These are phyloP conservation scores for Podosphaera fusca DNA, from an alignment of 2,329 filamentous ascomycete species.

Conservation along the genomic window DNA sequence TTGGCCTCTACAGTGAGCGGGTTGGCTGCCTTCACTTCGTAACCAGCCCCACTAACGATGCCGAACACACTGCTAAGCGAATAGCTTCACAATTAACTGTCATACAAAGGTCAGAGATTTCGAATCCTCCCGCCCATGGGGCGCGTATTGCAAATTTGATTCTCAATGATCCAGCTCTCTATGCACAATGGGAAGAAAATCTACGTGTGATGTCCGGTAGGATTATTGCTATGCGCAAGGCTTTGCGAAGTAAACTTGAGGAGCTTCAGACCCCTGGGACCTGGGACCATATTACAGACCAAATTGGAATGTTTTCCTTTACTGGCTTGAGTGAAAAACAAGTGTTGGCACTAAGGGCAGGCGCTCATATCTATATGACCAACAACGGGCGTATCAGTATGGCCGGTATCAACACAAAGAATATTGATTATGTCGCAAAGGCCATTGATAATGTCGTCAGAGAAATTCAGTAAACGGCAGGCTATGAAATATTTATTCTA, in stretches of 20 bases:
- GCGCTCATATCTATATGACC: conserved; percentile 71
- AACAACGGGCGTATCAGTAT: conserved; percentile 98
- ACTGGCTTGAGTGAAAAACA: conserved; percentile 56
- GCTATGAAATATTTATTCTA: background rate
- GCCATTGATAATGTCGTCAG: conserved; percentile 65
- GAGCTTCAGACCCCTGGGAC: conserved; percentile 64
- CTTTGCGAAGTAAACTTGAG: conserved; percentile 59
- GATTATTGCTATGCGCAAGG: conserved; percentile 76
- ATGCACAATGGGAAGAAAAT: conserved; percentile 75
- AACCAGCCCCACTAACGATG: conserved; percentile 45
- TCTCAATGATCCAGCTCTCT: conserved; percentile 62
- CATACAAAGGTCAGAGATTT: conserved; percentile 91
- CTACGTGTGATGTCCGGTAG: conserved; percentile 83
- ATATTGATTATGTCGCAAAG: conserved; percentile 81
- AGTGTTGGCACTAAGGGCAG: conserved; percentile 43
- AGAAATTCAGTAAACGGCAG: conserved; percentile 6
- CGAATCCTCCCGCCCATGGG: conserved; percentile 85
- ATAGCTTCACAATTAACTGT: conserved; percentile 79
- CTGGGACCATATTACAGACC: conserved; percentile 94
- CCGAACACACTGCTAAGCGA: conserved; percentile 31
- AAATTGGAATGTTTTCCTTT: conserved; percentile 99
- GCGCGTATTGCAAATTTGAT: conserved; percentile 69
- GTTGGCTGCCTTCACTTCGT: conserved; percentile 93
- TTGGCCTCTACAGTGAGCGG: conserved; percentile 89
- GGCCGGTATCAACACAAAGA: conserved; percentile 85